Base-by-base conservation (phyloP, 495 filamentous ascomycete genomes). In the Xylaria longipes region DNA sequence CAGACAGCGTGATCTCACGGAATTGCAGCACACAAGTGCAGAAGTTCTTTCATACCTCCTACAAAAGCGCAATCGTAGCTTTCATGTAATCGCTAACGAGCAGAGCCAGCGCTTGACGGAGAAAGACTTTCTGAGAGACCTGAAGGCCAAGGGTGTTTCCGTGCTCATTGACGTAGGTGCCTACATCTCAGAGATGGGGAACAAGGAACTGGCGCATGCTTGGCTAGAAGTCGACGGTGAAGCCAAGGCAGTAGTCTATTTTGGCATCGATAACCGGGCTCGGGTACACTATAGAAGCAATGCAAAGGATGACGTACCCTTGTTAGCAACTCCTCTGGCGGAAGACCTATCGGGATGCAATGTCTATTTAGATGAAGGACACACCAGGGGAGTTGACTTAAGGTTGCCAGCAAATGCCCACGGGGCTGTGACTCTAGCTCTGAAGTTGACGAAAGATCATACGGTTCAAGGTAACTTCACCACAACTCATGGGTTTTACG, bases 151-250 rank as follows among this genome's bases (percentile, higher is more conserved):
- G 37, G 41, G 64, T 0, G 86, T 88, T 54, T 72, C 80, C 3
- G 74, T 88, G 1, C 75, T 89, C 1, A 87, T 87, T 20, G 87
- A 89, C 70, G 85, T 84, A 1, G 87, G 87, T 0, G 86, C 87
- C 0, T 81, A 84, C 6, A 85, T 86, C 43, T 79, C 88, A 0
- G 83, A 87, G 56, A 85, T 83, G 76, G 74, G 80, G 43, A 85
- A 85, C 58, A 58, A 72, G 3, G 74, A 67, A 0, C 77, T 91
- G 0, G 87, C 77, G 0, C 76, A 73, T 22, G 73, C 71, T 0
- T 91, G 89, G 89, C 76, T 91, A 0, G 27, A 72, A 9, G 72
- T 80, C 1, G 81, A 84, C 69, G 6, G 33, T 37, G 22, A 76
- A 73, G 64, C 81, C 62, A 73, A 80, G 74, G 77, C 79, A 1